Base-by-base conservation (phyloP, 306 rosid species). In the Prunus mira region DNA sequence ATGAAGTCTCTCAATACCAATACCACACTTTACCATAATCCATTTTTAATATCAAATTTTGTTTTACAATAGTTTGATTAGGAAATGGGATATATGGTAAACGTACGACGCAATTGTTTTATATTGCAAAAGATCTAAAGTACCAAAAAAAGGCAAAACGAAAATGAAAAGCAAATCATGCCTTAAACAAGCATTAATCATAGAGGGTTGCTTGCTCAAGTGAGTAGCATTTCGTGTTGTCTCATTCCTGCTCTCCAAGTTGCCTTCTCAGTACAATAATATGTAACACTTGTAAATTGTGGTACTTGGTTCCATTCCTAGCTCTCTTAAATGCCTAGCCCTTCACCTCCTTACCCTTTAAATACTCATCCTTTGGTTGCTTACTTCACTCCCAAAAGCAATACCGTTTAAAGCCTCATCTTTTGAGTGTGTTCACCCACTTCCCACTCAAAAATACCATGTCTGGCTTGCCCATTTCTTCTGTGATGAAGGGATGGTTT, bases 211-310 rank as follows among this genome's bases (percentile, higher is more conserved):
- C 67, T 72, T 41, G 66, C 66, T 55, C 41, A 55, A 34, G 6
- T 70, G 18, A 65, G 45, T 19, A 18, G 55, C 67, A 72, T 72
- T 41, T 57, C 38, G 43, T 72, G 67, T 72, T 57, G 45, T 57
- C 67, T 41, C 41, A 20, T 38, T 41, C 41, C 51, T 20, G 14
- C 9, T 20, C 12, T 12, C 71, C 24, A 69, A 34, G 18, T 32
- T 28, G 41, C 68, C 54, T 30, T 38, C 22, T 70, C 38, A 27
- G 24, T 50, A 74, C 49, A 67, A 64, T 45, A 76, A 30, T 27
- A 28, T 72, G 57, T 77, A 55, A 51, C 27, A 22, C 68, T 60
- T 69, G 60, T 45, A 55, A 65, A 67, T 69, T 81, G 84, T 76
- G 78, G 68, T 30, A 50, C 76, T 47, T 28, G 12, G 15, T 55